Percentiles rank a stretch among this genome's conserved stretches.
phyloP scores from a whole-genome alignment of 2,329 filamentous ascomycete species.

The Fusarium paranaense region DNA sequence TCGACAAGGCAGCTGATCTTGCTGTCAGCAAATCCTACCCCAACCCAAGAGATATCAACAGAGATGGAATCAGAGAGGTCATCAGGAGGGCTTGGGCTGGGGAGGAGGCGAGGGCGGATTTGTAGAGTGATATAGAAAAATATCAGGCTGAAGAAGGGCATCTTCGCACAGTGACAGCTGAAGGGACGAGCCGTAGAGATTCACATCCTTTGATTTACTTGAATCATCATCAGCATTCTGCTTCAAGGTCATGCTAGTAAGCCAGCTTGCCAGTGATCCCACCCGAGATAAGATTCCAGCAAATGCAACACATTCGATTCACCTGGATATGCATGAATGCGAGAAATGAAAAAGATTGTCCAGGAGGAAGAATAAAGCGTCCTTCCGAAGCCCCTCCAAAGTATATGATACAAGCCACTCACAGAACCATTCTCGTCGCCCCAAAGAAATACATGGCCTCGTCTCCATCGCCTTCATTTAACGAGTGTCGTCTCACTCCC shows the following conservation, averaged over 20 bases:
- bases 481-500: background rate
- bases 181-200: background rate
- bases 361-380: background rate
- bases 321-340: too few species aligned
- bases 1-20: slow-evolving; percentile 70
- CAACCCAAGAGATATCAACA: slow-evolving; percentile 68
- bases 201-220: too few species aligned
- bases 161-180: background rate
- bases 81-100: slow-evolving; percentile 71
- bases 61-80: slow-evolving; percentile 63
- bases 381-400: background rate
- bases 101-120: slow-evolving; percentile 58
- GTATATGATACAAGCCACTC: background rate
- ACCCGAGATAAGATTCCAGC: too few species aligned
- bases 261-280: too few species aligned
- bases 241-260: too few species aligned
- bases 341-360: too few species aligned
- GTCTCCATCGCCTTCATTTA: background rate
- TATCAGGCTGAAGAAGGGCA: background rate
- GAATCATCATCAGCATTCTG: too few species aligned
- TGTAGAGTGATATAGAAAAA: background rate
- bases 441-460: background rate
- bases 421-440: background rate
- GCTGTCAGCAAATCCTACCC: slow-evolving; percentile 69
- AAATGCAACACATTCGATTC: too few species aligned